Evolutionary conservation across 2,329 filamentous ascomycete genomes (phyloP), one percentile per base, ranked within the genome.

Genomic region (Botryotinia convoluta): DNA sequence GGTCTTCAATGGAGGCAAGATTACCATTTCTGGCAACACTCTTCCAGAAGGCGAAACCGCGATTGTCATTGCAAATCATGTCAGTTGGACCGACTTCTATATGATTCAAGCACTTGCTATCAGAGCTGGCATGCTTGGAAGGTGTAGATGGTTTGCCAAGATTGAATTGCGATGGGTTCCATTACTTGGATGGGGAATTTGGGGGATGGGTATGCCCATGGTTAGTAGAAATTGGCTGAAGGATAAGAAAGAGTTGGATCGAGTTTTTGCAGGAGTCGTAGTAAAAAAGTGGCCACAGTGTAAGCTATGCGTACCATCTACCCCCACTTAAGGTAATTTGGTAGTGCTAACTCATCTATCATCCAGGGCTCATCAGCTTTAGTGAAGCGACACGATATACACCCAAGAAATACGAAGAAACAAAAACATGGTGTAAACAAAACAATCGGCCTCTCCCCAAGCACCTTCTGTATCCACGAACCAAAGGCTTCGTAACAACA

Each of bases 141-240:
- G 87, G 69, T 90, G 87, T 78, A 85, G 88, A 42, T 91, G 88
- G 84, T 90, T 91, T 79, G 86, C 88, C 72, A 91, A 90, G 81
- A 84, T 85, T 74, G 85, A 89, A 79, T 83, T 91, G 73, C 85
- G 85, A 74, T 84, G 85, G 81, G 86, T 91, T 20, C 89, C 88
- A 7, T 87, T 91, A 74, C 83, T 90, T 12, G 88, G 89, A 29
- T 90, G 88, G 89, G 89, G 88, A 2, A 82, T 91, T 48, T 90
- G 88, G 88, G 88, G 86, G 5, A 89, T 90, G 84, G 87, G 88
- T 3, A 90, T 91, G 87, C 89, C 88, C 10, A 84, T 91, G 81
- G 87, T 90, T 35, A 89, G 84, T 77, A 83, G 89, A 70, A 86
- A 87, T 71, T 91, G 89, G 88, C 84, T 85, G 77, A 83, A 83